These are phyloP conservation scores for Afroboletus lepidellus DNA, from an alignment of 1,284 basidiomycete species.

Conservation along the genomic window DNA sequence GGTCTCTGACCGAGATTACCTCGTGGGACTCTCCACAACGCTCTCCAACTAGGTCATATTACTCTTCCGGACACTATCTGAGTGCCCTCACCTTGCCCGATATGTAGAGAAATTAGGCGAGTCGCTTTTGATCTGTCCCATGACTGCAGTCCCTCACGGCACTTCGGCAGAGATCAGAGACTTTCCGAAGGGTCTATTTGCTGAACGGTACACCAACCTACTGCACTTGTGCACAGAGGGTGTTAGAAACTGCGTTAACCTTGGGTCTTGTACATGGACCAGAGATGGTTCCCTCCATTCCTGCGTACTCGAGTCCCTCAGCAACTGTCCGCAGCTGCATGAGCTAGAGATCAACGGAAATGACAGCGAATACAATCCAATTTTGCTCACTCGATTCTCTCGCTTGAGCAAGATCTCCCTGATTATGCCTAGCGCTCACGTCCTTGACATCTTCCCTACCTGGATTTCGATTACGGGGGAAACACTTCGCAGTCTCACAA, in stretches of 20 bases:
- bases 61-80: slow-evolving; percentile 52
- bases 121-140: slow-evolving; percentile 15
- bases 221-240: slow-evolving; percentile 45
- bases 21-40: background rate
- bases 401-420: slow-evolving; percentile 53
- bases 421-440: slow-evolving; percentile 65
- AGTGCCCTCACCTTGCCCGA: slow-evolving; percentile 48
- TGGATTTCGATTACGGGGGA: slow-evolving; percentile 50
- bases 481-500: slow-evolving; percentile 52
- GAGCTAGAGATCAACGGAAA: slow-evolving; percentile 72
- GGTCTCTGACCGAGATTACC: background rate
- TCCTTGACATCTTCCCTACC: slow-evolving; percentile 46
- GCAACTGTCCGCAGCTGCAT: slow-evolving; percentile 39
- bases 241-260: slow-evolving; percentile 57
- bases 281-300: slow-evolving; percentile 67
- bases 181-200: slow-evolving; percentile 53
- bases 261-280: slow-evolving; percentile 69
- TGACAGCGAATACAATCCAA: slow-evolving; percentile 48
- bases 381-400: slow-evolving; percentile 46
- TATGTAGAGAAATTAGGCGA: slow-evolving; percentile 55
- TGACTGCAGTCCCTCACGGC: slow-evolving; percentile 5
- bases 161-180: slow-evolving; percentile 55
- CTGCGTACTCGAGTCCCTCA: slow-evolving; percentile 51
- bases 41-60: slow-evolving; percentile 42
- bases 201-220: slow-evolving; percentile 33